Base-by-base conservation (phyloP, 1,284 basidiomycete species). In the Grifola frondosa region DNA sequence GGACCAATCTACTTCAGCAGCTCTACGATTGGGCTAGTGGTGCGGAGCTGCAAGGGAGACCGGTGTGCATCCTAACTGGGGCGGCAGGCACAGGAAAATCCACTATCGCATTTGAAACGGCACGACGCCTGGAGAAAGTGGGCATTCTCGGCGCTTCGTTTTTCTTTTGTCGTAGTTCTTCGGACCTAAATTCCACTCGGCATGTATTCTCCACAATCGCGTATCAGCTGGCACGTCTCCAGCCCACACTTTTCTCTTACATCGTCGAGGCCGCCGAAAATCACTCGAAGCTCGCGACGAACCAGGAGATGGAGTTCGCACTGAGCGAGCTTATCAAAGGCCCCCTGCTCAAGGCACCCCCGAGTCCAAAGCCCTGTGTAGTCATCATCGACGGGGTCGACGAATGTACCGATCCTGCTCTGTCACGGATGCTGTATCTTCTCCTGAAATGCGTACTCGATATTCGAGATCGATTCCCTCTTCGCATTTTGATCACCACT, bases 401-500 rank as follows among this genome's bases (percentile, higher is more conserved):
- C 23, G 51, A 50, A 23, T 44, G 51, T n/a, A 22, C 31, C 4
- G 37, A 46, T 15, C n/a, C 28, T 15, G 38, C 23, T 13, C 35
- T 11, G 6, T 38, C 37, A 2, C 21, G n/a, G 21, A 34, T 53
- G 20, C 36, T 53, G 2, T 15, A 33, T 0, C 17, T 41, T 2
- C 30, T 52, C 7, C 3, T 42, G 4, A 21, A 30, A 5, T 17
- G 37, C 19, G 25, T 42, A 10, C 28, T 17, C 4, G 28, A 36
- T 41, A 9, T 32, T 13, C 13, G 12, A 31, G 4, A 22, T 25
- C 17, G 12, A 3, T 43, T 35, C 19, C 42, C 40, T n/a, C 28
- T 56, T n/a, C 48, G 49, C 6, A 37, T 56, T 19, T 33, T 56
- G 20, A 39, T 56, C 35, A 51, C 52, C 42, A 50, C 52, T 3